These are phyloP conservation scores for Athelia psychrophila DNA, from an alignment of 1,284 basidiomycete species.

Conservation along the genomic window DNA sequence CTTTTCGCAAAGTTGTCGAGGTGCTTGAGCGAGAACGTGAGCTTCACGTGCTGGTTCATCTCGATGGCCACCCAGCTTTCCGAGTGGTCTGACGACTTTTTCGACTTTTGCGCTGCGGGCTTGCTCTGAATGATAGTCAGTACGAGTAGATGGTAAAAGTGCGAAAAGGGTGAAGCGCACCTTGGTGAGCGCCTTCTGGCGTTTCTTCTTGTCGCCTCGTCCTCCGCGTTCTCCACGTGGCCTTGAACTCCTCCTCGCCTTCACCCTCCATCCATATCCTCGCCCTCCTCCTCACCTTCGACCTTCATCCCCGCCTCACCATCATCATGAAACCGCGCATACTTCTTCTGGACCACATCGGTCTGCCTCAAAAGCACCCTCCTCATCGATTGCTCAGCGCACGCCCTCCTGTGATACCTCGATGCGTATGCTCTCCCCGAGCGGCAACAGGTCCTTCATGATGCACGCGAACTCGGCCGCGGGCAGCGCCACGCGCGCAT, in stretches of 20 bases:
- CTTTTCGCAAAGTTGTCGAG: conserved; percentile 97
- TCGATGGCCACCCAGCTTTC: conserved; percentile 72
- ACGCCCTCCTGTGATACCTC: conserved; percentile 97
- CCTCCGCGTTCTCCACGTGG: conserved; percentile 47
- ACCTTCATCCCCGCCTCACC: conserved; percentile 41
- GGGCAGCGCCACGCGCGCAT: conserved; percentile 89
- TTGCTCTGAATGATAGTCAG: conserved; percentile 42
- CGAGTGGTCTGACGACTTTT: conserved; percentile 46
- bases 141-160: not conserved
- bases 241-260: conserved; percentile 43
- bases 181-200: conserved; percentile 61
- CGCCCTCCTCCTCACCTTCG: conserved; percentile 46
- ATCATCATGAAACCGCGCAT: conserved; percentile 44
- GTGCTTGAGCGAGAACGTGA: conserved; percentile 98
- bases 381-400: conserved; percentile 91
- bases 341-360: conserved; percentile 40
- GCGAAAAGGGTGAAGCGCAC: conserved; percentile 28
- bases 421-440: conserved; percentile 95
- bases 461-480: conserved; percentile 90
- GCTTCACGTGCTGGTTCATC: conserved; percentile 87
- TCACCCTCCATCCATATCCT: conserved; percentile 52
- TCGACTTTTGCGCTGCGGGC: conserved; percentile 50
- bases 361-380: conserved; percentile 88
- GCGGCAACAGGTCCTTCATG: conserved; percentile 87
- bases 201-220: conserved; percentile 44